Base-by-base conservation (phyloP, 805 yeast species). In the Starmerella kuoi region DNA sequence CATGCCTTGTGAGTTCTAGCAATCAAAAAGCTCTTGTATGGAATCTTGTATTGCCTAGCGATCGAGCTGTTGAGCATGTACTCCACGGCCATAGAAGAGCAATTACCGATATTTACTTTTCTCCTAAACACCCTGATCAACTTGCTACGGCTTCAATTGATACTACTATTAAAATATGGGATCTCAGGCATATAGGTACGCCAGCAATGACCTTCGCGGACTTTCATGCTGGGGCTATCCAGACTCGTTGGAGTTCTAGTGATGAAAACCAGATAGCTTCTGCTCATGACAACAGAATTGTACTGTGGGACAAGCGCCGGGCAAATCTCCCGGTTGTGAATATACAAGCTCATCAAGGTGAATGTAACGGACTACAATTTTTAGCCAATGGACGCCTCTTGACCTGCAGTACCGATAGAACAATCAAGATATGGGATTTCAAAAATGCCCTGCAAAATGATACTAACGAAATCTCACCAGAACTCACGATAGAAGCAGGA, bases 11-110 rank as follows among this genome's bases (percentile, higher is more conserved):
- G 1, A 83, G 95, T 0, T 85, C 97, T 0, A 80, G 94, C 1
- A 91, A 88, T 60, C 98, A 88, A 57, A 88, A 88, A 63, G 97
- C 95, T 1, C 68, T 91, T 56, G 74, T 91, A 4, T 91, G 98
- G 98, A 88, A 91, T 61, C 62, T 91, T 46, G 76, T 82, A 1
- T 64, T 88, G 49, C 64, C 74, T 1, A 78, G 84, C 0, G 66
- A 73, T 7, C 67, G 74, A 52, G 95, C 96, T 11, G 80, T 91
- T 41, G 84, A 82, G 47, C 83, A 79, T 56, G 86, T 85, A 2
- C 65, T 91, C 19, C 98, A 91, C 60, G 80, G 82, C 17, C 98
- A 91, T 59, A 72, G 79, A 2, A 66, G 98, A 41, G 98, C 98
- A 2, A 87, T 91, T 35, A 86, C 97, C 3, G 98, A 91, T 63